A percentile compares a stretch with the other conserved stretches of the same genome.
Evolutionary conservation across 768 basidiomycete species (phyloP).

Genomic region (Kwoniella europaea): DNA sequence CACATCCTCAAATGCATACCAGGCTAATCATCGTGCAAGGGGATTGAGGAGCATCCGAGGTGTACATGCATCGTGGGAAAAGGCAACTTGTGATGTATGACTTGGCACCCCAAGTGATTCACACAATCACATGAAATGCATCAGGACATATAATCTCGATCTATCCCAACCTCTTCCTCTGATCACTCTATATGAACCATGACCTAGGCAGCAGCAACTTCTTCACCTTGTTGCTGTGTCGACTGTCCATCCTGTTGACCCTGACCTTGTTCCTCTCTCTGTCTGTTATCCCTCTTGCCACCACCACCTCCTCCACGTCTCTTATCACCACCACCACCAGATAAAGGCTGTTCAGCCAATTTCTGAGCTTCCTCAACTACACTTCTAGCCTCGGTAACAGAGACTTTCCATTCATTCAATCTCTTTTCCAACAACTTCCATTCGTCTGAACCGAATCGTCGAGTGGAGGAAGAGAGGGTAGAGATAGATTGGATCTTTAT

Average conservation of each 20-base stretch:
- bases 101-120: no score
- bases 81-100: no score
- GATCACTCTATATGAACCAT: background rate
- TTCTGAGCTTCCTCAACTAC: conserved; percentile 53
- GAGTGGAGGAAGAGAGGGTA: conserved; percentile 24
- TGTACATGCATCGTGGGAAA: no score
- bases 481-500: conserved; percentile 51
- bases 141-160: background rate
- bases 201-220: conserved; percentile 21
- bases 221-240: conserved; percentile 5
- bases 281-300: conserved; percentile 1
- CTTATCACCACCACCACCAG: background rate
- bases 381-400: conserved; percentile 46
- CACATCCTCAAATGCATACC: no score
- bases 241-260: conserved; percentile 5
- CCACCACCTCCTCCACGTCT: conserved; percentile 2
- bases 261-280: background rate
- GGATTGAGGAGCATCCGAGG: no score
- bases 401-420: conserved; percentile 53
- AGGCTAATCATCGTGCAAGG: no score
- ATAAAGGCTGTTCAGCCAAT: conserved; percentile 33
- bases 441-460: conserved; percentile 46
- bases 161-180: background rate
- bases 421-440: conserved; percentile 54
- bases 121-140: background rate